These are phyloP conservation scores for Nyssa sinensis DNA, from an alignment of 148 eudicot genomes.

Conservation along the genomic window DNA sequence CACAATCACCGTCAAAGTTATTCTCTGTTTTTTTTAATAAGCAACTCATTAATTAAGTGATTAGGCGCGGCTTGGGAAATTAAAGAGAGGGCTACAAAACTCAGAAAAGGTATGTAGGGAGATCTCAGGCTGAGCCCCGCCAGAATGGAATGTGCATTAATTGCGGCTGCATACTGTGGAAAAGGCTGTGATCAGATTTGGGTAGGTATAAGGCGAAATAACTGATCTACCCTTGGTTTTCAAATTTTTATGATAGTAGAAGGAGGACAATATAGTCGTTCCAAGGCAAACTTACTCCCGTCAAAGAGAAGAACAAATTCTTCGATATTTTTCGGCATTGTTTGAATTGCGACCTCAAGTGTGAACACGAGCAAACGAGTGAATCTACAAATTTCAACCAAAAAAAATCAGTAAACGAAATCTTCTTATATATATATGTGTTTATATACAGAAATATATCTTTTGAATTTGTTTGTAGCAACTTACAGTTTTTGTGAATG, in stretches of 20 bases:
- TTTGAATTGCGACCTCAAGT: conserved; percentile 93
- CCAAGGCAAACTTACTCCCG: conserved; percentile 61
- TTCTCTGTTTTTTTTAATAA: conserved; percentile 9
- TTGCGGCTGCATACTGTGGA: conserved; percentile 1
- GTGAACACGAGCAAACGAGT: conserved; percentile 89
- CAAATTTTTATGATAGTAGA: conserved; percentile 7
- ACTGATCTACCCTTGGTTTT: conserved; percentile 29
- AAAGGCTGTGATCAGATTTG: not conserved
- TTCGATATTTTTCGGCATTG: conserved; percentile 70
- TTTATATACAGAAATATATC: not conserved
- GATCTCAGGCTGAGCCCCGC: not conserved
- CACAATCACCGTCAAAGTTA: conserved; percentile 15
- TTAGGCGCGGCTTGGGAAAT: no score
- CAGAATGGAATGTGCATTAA: conserved; percentile 21
- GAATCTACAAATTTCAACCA: conserved; percentile 40
- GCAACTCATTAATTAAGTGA: conserved; percentile 33
- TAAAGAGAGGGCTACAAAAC: not conserved
- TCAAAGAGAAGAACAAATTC: conserved; percentile 86
- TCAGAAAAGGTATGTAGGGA: not conserved
- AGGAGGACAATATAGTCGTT: not conserved
- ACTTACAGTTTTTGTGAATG: conserved; percentile 88
- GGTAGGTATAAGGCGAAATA: not conserved
- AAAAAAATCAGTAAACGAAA: not conserved
- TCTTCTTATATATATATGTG: not conserved
- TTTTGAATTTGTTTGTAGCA: no score